Evolutionary conservation across 2,329 filamentous ascomycete genomes (phyloP).

Genomic region (Helminthosporium solani): DNA sequence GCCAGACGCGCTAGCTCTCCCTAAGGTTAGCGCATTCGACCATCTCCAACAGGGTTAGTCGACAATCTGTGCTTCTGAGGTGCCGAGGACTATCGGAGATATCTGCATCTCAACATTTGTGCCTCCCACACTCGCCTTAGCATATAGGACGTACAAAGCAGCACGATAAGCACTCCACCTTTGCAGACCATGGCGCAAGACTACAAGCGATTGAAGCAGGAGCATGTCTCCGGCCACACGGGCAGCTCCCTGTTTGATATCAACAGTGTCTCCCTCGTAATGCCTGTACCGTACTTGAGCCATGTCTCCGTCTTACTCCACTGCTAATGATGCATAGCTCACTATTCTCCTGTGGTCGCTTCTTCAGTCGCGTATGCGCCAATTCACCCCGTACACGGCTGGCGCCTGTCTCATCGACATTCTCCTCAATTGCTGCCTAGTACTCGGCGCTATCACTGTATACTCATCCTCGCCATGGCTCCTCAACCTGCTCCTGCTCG

Average conservation of each 20-base stretch:
- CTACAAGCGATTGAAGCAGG: constrained; percentile 92
- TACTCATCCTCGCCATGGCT: constrained; percentile 75
- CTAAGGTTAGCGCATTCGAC: no score
- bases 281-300: constrained; percentile 62
- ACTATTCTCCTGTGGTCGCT: constrained; percentile 85
- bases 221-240: constrained; percentile 87
- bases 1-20: no score
- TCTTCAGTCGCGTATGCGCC: constrained; percentile 77
- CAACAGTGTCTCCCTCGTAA: constrained; percentile 79
- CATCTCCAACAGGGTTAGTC: background rate
- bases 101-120: no score
- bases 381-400: constrained; percentile 75
- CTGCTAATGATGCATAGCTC: constrained; percentile 54
- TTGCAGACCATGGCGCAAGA: constrained; percentile 45
- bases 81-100: no score
- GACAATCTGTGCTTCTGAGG: background rate
- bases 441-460: constrained; percentile 81
- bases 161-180: background rate
- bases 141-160: no score
- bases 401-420: constrained; percentile 76
- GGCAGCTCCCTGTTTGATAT: constrained; percentile 84
- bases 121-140: background rate
- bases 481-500: constrained; percentile 71
- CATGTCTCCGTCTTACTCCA: constrained; percentile 13
- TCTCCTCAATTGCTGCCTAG: constrained; percentile 77